These are phyloP conservation scores for Trypanosomatidae sp. DNA, from an alignment of 208 protist species.

Conservation along the genomic window DNA sequence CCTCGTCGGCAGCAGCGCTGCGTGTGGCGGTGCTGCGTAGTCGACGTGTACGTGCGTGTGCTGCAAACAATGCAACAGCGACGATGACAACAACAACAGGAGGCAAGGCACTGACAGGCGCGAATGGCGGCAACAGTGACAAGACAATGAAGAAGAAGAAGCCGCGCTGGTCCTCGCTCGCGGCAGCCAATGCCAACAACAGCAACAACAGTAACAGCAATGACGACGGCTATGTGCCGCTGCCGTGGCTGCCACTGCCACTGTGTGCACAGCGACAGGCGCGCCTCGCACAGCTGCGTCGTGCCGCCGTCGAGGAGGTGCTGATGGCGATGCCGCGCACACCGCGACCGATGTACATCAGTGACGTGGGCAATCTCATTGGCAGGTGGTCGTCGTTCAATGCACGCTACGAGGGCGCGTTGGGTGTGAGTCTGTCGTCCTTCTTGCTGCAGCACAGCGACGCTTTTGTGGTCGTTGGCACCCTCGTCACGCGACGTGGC, in stretches of 20 bases:
- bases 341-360: constrained; percentile 68
- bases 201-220: neutral
- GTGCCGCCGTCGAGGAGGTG: constrained; percentile 57
- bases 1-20: too few species aligned
- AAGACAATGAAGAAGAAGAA: constrained; percentile 6
- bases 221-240: neutral
- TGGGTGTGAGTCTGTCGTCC: constrained; percentile 54
- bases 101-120: too few species aligned
- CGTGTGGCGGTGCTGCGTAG: too few species aligned
- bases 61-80: too few species aligned
- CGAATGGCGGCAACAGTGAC: neutral
- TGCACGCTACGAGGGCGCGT: constrained; percentile 48
- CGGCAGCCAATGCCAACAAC: too few species aligned
- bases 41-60: too few species aligned
- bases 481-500: constrained; percentile 49
- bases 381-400: constrained; percentile 82
- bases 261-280: constrained; percentile 30
- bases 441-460: constrained; percentile 62
- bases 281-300: constrained; percentile 20
- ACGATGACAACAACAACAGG: too few species aligned
- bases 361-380: constrained; percentile 77
- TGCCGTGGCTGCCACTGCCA: constrained; percentile 40
- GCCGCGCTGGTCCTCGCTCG: constrained; percentile 7
- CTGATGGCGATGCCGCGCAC: constrained; percentile 76
- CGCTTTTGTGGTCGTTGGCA: constrained; percentile 44